Evolutionary conservation across 2,329 filamentous ascomycete genomes (phyloP), one percentile per base, ranked within the genome.

Genomic region (Mollisia scopiformis): DNA sequence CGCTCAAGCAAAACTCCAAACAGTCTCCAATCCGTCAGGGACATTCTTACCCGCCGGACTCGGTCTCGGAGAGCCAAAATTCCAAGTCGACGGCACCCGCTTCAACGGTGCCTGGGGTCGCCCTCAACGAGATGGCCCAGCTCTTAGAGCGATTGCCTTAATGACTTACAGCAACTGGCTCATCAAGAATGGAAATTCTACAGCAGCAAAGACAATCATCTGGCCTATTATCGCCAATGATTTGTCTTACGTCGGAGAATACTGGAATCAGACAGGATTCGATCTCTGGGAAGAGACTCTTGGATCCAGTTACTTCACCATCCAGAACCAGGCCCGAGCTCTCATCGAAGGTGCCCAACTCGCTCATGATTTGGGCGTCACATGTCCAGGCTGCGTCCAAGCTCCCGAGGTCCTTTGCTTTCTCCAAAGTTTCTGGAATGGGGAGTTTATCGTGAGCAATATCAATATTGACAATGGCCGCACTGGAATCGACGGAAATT

Each of bases 231-330:
- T 93, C 43, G 78, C 81, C 33, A 93, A 93, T 65, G 92, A 95
- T 68, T 79, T 95, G 31, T 82, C 81, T 50, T 95, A 94, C 64
- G 86, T 91, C 7, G 83, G 85, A 0, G 84, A 91, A 70, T 90
- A 91, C 77, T 91, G 88, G 86, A 84, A 82, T 61, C 75, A 79
- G 64, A 81, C 80, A 5, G 80, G 80, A 0, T 94, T 88, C 69
- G 91, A 96, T 72, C 81, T 95, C 6, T 95, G 92, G 92, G 91
- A 96, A 72, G 91, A 95, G 73, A 84, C 91, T 6, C 80, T 82
- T n/a, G 89, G 90, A 51, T 88, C 85, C 23, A 92, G 89, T 0
- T 95, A 93, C 80, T 96, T 94, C 75, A 94, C 91, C 1, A 77
- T 87, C 35, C 84, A 87, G 3, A 83, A 84, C 47, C 85, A 90